Evolutionary conservation across 164 flowering plant species (phyloP).

Genomic region (Houttuynia cordata): DNA sequence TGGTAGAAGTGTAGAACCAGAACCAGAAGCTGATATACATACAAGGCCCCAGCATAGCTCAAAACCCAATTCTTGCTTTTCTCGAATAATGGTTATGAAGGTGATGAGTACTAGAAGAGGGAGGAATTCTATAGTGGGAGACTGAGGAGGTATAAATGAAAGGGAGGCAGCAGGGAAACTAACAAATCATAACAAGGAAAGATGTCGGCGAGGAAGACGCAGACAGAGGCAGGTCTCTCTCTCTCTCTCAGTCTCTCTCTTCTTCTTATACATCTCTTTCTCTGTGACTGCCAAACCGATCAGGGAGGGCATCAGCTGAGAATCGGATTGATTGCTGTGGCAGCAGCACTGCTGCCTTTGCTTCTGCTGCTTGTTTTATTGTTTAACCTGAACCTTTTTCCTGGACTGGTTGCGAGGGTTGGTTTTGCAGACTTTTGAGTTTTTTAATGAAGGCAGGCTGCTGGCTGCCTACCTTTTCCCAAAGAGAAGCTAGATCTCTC

Average conservation of each 20-base stretch:
- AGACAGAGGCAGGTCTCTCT: background rate
- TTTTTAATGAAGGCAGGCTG: background rate
- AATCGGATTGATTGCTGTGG: background rate
- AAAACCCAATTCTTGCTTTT: background rate
- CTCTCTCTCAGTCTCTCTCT: no score
- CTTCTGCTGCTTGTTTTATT: background rate
- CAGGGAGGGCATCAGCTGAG: background rate
- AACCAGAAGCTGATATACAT: background rate
- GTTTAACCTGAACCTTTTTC: background rate
- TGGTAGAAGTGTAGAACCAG: no score
- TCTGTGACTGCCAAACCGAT: background rate
- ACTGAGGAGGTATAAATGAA: no score
- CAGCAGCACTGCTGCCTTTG: background rate
- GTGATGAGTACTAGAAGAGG: background rate
- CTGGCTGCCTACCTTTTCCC: background rate
- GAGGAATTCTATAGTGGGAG: background rate
- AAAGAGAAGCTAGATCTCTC: background rate
- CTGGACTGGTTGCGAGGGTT: background rate
- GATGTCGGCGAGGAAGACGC: conserved; percentile 4
- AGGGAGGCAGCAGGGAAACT: conserved; percentile 1
- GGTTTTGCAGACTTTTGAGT: background rate
- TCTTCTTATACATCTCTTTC: no score
- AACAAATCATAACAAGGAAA: conserved; percentile 7
- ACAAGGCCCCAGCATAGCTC: no score
- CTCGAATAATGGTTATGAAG: no score